Percentiles rank a stretch among this genome's conserved stretches.
These are phyloP conservation scores for Boletus vinaceobasis DNA, from an alignment of 768 basidiomycete species.

Conservation along the genomic window DNA sequence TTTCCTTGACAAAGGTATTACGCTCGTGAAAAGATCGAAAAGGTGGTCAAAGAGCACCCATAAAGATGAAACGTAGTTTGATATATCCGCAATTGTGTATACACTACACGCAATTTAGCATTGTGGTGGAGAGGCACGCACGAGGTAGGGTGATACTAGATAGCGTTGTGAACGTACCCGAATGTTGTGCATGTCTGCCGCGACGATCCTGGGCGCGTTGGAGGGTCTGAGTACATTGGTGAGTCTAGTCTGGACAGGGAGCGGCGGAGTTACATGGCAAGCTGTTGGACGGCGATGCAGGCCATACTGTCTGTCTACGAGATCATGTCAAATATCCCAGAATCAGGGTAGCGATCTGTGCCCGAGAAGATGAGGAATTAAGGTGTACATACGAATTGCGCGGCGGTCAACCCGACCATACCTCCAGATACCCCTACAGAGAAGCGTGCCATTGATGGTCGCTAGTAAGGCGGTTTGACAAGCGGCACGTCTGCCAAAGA, in stretches of 20 bases:
- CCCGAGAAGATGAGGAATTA: no score
- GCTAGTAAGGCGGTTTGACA: conserved; percentile 62
- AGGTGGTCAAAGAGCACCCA: no score
- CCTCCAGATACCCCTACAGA: conserved; percentile 63
- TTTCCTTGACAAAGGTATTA: no score
- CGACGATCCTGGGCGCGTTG: conserved; percentile 14
- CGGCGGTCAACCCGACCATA: conserved; percentile 66
- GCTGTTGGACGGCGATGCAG: conserved; percentile 17
- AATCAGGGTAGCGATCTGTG: not conserved
- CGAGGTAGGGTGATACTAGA: no score
- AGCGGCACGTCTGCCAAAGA: conserved; percentile 65
- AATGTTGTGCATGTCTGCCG: conserved; percentile 20
- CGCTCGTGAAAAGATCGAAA: no score
- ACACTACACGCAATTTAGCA: no score
- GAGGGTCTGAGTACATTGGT: not conserved
- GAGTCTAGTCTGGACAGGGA: not conserved
- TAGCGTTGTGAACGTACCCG: conserved; percentile 3
- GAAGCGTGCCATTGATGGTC: conserved; percentile 55
- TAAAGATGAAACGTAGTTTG: no score
- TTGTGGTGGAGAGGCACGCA: no score
- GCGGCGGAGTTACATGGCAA: conserved; percentile 14
- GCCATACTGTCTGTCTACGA: conserved; percentile 21
- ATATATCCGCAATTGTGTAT: no score
- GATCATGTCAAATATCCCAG: not conserved
- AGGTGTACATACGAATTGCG: conserved; percentile 57